phyloP scores from a whole-genome alignment of 371 early-diverging fungal species.

The Mycotypha africana region DNA sequence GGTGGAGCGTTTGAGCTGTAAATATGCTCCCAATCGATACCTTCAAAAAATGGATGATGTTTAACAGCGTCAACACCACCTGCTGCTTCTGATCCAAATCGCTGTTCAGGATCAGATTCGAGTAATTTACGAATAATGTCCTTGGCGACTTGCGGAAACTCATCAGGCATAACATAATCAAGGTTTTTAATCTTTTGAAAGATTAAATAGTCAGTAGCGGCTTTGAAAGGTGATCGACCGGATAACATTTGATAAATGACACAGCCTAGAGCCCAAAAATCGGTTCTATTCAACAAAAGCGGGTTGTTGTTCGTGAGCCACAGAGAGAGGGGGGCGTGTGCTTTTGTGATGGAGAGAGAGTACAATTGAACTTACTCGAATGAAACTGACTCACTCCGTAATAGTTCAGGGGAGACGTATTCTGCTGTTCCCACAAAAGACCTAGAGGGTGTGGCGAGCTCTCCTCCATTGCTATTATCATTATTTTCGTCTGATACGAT shows the following conservation, averaged over 20 bases:
- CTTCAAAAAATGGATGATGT: conserved; percentile 85
- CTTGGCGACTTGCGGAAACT: conserved; percentile 59
- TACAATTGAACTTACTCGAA: conserved; percentile 38
- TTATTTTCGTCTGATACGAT: conserved; percentile 37
- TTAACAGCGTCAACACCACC: conserved; percentile 73
- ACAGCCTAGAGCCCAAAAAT: conserved; percentile 98
- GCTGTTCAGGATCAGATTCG: conserved; percentile 65
- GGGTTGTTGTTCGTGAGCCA: too few species aligned
- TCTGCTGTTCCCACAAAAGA: conserved; percentile 98
- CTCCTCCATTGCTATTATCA: conserved; percentile 3
- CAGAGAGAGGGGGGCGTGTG: too few species aligned
- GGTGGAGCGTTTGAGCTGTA: conserved; percentile 34
- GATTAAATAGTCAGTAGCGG: conserved; percentile 90
- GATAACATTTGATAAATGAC: conserved; percentile 94
- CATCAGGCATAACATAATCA: conserved; percentile 77
- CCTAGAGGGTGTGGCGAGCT: conserved; percentile 37
- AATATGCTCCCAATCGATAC: conserved; percentile 75
- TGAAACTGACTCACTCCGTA: conserved; percentile 78
- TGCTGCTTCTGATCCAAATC: conserved; percentile 61
- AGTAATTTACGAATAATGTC: conserved; percentile 74
- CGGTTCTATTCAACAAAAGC: too few species aligned
- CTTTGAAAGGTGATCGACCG: conserved; percentile 96
- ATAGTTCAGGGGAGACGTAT: conserved; percentile 95
- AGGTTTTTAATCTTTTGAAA: conserved; percentile 90
- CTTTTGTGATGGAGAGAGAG: too few species aligned